Conservation (phyloP, 2,329 filamentous ascomycete genomes). For the Botryotinia calthae region DNA sequence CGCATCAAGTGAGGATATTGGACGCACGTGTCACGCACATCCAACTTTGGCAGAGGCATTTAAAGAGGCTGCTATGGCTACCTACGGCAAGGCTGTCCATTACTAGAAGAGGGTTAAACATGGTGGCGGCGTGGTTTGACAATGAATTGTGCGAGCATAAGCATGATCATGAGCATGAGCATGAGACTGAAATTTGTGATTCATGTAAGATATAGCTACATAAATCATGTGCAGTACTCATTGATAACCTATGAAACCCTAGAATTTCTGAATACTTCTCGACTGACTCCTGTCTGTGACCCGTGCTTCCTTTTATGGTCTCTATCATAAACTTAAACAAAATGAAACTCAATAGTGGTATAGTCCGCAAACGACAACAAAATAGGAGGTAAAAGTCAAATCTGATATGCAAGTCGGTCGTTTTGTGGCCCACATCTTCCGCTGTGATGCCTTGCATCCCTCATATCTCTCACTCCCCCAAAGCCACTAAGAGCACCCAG, state of each 20-base stretch:
- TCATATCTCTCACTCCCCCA: conserved; percentile 7
- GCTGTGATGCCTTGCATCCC: conserved; percentile 5
- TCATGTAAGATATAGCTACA: conserved; percentile 37
- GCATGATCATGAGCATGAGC: conserved; percentile 17
- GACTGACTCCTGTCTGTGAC: background rate
- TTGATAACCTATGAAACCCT: conserved; percentile 17
- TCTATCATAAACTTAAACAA: background rate
- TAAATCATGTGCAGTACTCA: conserved; percentile 28
- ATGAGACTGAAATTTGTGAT: conserved; percentile 24
- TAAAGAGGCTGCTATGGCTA: conserved; percentile 99
- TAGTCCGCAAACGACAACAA: background rate
- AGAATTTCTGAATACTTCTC: conserved; percentile 2
- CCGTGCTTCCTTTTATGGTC: background rate
- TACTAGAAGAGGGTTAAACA: conserved; percentile 56
- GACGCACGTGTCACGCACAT: conserved; percentile 92
- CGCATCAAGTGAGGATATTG: conserved; percentile 91
- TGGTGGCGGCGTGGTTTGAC: conserved; percentile 9
- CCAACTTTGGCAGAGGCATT: conserved; percentile 87
- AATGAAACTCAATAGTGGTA: background rate
- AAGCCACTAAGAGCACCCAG: background rate
- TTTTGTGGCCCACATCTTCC: conserved; percentile 10
- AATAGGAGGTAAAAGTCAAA: background rate
- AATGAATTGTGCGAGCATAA: conserved; percentile 13
- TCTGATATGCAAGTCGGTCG: conserved; percentile 2
- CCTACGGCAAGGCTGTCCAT: conserved; percentile 93